These are phyloP conservation scores for Prototheca cutis DNA, from an alignment of 163 green algal genomes.

Conservation along the genomic window DNA sequence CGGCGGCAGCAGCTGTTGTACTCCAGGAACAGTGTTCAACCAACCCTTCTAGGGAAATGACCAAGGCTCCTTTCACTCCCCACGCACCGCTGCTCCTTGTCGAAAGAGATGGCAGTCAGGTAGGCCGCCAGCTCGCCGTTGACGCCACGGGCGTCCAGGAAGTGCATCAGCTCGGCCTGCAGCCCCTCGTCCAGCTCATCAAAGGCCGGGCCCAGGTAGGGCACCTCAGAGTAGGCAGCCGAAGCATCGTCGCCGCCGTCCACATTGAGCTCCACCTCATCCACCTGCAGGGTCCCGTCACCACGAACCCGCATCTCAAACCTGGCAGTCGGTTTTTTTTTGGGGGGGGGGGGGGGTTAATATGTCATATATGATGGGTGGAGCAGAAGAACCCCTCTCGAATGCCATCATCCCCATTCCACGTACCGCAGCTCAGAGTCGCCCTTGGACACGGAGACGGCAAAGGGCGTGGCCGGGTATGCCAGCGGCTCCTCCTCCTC, in stretches of 20 bases:
- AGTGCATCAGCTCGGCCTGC: slow-evolving; percentile 17
- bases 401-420: no score
- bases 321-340: neutral
- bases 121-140: slow-evolving; percentile 24
- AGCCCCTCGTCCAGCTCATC: slow-evolving; percentile 37
- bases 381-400: no score
- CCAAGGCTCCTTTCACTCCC: no score
- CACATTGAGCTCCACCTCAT: slow-evolving; percentile 36
- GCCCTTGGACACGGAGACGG: slow-evolving; percentile 36
- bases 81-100: slow-evolving; percentile 45
- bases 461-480: slow-evolving; percentile 36
- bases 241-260: slow-evolving; percentile 27
- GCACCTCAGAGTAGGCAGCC: slow-evolving; percentile 16
- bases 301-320: slow-evolving; percentile 10
- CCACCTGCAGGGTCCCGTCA: slow-evolving; percentile 14
- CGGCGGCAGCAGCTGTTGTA: no score
- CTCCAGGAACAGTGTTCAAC: no score
- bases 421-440: slow-evolving; percentile 30
- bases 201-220: slow-evolving; percentile 35
- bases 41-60: no score
- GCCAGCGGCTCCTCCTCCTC: slow-evolving; percentile 24
- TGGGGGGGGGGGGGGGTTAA: neutral
- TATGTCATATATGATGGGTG: neutral
- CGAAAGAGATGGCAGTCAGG: slow-evolving; percentile 21
- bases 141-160: slow-evolving; percentile 27